Conservation (phyloP, 2,329 filamentous ascomycete genomes). For the Diplodia corticola region DNA sequence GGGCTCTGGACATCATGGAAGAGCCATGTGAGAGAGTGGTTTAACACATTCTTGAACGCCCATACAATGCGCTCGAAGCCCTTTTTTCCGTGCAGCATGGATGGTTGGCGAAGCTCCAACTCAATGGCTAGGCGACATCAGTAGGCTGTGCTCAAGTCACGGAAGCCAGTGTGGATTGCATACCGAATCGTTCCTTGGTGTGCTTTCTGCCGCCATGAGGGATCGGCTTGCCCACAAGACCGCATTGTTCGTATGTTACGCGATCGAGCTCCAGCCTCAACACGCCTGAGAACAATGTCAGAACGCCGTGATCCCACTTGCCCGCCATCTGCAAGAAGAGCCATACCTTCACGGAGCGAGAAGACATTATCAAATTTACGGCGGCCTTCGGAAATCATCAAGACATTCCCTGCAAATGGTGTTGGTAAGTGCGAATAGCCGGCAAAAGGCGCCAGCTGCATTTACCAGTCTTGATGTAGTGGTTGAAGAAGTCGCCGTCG, state of each 20-base stretch:
- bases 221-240: conserved; percentile 71
- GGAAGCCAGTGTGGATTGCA: conserved; percentile 23
- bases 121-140: conserved; percentile 63
- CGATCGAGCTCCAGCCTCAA: conserved; percentile 78
- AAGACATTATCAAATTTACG: conserved; percentile 71
- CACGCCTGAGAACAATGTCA: conserved; percentile 52
- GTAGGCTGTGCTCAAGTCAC: no score
- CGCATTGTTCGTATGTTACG: conserved; percentile 78
- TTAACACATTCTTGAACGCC: conserved; percentile 77
- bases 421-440: background rate
- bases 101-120: conserved; percentile 69
- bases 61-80: conserved; percentile 76
- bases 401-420: conserved; percentile 62
- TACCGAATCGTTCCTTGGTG: conserved; percentile 73
- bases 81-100: conserved; percentile 81
- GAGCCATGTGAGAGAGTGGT: conserved; percentile 70
- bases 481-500: conserved; percentile 73
- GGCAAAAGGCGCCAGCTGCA: no score
- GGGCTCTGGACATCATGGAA: conserved; percentile 62
- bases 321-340: background rate
- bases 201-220: conserved; percentile 61
- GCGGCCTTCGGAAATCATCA: conserved; percentile 81
- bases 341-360: conserved; percentile 65
- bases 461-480: conserved; percentile 77
- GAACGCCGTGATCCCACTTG: background rate